phyloP scores from a whole-genome alignment of 73 alveolate species.

The Tetrahymena elliotti region DNA sequence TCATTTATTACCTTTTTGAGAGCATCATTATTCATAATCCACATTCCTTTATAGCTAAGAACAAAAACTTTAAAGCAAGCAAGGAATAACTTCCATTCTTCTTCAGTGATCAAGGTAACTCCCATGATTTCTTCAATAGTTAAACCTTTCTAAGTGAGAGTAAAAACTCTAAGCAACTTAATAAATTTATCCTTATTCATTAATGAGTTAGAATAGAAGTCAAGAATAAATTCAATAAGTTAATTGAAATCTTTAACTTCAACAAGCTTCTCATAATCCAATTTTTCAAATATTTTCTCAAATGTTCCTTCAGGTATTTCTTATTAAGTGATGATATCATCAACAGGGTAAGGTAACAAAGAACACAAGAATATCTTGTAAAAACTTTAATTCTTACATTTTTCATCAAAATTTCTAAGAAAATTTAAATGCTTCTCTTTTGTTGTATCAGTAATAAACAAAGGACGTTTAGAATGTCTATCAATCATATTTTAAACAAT shows the following conservation, averaged over 20 bases:
- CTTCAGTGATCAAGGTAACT: constrained; percentile 4
- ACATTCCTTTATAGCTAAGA: constrained; percentile 16
- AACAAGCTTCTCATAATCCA: constrained; percentile 2
- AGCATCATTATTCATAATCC: constrained; percentile 41
- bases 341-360: constrained; percentile 24
- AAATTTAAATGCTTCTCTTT: neutral
- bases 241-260: constrained; percentile 13
- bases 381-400: neutral
- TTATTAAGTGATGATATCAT: constrained; percentile 5
- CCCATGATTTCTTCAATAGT: constrained; percentile 3
- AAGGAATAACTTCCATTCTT: constrained; percentile 25
- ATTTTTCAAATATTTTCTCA: constrained; percentile 5
- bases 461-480: neutral
- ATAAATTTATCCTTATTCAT: constrained; percentile 16
- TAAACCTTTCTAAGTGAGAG: constrained; percentile 19
- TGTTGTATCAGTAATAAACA: neutral
- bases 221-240: constrained; percentile 15
- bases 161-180: constrained; percentile 2
- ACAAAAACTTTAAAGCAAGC: constrained; percentile 35
- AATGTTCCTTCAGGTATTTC: constrained; percentile 15
- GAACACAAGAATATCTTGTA: constrained; percentile 22
- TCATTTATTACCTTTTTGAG: constrained; percentile 4
- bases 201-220: constrained; percentile 3
- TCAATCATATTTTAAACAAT: neutral
- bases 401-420: neutral